Evolutionary conservation across 805 yeast genomes (phyloP).

Genomic region (Lachancea dasiensis): DNA sequence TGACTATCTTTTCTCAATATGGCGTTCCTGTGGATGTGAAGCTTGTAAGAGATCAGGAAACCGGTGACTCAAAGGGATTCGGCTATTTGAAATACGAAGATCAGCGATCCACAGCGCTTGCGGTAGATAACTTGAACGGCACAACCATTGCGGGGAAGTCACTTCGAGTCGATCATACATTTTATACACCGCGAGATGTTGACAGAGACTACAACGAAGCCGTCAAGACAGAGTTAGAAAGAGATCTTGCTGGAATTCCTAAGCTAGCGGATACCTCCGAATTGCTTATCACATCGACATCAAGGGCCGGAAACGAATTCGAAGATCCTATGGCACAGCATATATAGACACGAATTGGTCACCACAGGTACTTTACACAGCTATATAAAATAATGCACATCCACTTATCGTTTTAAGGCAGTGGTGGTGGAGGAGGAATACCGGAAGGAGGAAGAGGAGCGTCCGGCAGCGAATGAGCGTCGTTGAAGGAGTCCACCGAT

Average conservation of each 20-base stretch:
- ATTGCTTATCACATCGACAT: no score
- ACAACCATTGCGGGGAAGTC: slow-evolving; percentile 43
- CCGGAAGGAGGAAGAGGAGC: slow-evolving; percentile 16
- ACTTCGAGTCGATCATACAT: slow-evolving; percentile 66
- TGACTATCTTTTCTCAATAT: slow-evolving; percentile 78
- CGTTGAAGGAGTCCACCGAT: slow-evolving; percentile 31
- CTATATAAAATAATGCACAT: slow-evolving; percentile 3
- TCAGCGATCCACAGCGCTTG: slow-evolving; percentile 71
- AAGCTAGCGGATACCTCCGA: no score
- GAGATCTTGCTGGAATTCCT: slow-evolving; percentile 18
- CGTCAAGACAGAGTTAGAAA: slow-evolving; percentile 29
- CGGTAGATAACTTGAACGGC: slow-evolving; percentile 87
- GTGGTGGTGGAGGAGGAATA: slow-evolving; percentile 32
- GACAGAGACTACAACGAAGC: slow-evolving; percentile 43
- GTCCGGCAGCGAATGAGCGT: slow-evolving; percentile 5
- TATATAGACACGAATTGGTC: slow-evolving; percentile 7
- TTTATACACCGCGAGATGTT: slow-evolving; percentile 49
- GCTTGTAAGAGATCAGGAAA: slow-evolving; percentile 56
- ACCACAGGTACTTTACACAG: slow-evolving; percentile 8
- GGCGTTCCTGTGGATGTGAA: slow-evolving; percentile 79
- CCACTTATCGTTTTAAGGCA: slow-evolving; percentile 13
- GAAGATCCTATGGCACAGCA: slow-evolving; percentile 36
- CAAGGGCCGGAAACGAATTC: slow-evolving; percentile 27
- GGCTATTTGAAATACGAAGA: slow-evolving; percentile 81
- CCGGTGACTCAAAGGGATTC: slow-evolving; percentile 67